Conservation (phyloP, 768 basidiomycete genomes). For the Mrakia blollopis region DNA sequence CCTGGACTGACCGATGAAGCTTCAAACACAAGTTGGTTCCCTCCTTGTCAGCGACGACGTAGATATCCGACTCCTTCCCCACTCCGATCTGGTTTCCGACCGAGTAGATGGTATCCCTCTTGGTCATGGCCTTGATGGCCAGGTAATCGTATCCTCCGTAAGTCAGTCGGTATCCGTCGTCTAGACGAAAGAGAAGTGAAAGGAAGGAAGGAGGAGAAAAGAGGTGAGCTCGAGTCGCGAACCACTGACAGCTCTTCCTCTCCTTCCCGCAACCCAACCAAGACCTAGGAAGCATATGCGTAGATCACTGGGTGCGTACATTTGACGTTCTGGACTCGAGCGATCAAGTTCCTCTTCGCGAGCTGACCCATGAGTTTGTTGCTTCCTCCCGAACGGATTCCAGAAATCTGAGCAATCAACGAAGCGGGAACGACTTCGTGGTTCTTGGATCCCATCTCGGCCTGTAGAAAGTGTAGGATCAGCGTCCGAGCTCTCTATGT, state of each 20-base stretch:
- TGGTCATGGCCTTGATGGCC: conserved; percentile 86
- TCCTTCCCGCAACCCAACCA: background rate
- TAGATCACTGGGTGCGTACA: conserved; percentile 54
- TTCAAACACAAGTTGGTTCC: conserved; percentile 87
- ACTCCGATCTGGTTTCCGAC: conserved; percentile 98
- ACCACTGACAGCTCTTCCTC: background rate
- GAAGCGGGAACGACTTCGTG: conserved; percentile 89
- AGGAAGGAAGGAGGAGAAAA: background rate
- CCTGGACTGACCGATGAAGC: conserved; percentile 67
- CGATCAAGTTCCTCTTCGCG: conserved; percentile 85
- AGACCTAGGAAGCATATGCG: background rate
- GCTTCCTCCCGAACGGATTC: conserved; percentile 84
- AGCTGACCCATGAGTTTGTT: conserved; percentile 86
- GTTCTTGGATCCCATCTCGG: conserved; percentile 97
- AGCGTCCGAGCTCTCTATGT: background rate
- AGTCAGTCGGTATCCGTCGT: conserved; percentile 93
- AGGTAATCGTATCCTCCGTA: conserved; percentile 99
- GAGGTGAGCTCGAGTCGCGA: conserved; percentile 3
- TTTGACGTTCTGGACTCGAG: conserved; percentile 83
- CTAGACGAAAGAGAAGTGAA: conserved; percentile 53
- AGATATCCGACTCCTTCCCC: conserved; percentile 88
- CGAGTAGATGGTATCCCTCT: conserved; percentile 77
- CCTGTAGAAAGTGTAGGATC: conserved; percentile 49
- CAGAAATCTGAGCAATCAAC: conserved; percentile 86
- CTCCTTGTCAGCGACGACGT: conserved; percentile 73